Evolutionary conservation across 345 rosid species (phyloP).

Genomic region (Bretschneidera sinensis): DNA sequence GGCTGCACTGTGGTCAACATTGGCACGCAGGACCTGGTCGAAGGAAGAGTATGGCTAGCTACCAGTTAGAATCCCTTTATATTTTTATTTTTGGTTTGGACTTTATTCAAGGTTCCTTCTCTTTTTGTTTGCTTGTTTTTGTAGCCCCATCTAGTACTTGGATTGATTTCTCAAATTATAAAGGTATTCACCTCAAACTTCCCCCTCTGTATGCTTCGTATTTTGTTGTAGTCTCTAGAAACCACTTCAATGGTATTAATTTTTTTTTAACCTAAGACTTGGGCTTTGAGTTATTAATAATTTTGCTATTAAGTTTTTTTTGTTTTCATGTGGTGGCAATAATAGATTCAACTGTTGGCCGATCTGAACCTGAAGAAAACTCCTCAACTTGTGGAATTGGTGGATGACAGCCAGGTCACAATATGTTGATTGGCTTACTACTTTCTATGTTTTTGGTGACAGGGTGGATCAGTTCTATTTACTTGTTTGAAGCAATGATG

Average conservation of each 20-base stretch:
- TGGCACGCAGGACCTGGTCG: slow-evolving; percentile 86
- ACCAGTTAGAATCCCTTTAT: not conserved
- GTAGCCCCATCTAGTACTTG: slow-evolving; percentile 94
- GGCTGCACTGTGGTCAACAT: slow-evolving; percentile 98
- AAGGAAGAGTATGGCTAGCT: slow-evolving; percentile 56
- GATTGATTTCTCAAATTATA: slow-evolving; percentile 90
- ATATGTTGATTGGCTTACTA: slow-evolving; percentile 1
- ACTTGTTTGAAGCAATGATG: not conserved
- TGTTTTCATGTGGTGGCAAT: slow-evolving; percentile 18
- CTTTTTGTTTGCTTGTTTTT: slow-evolving; percentile 14
- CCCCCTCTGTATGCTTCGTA: not conserved
- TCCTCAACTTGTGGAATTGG: slow-evolving; percentile 87
- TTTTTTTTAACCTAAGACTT: not conserved
- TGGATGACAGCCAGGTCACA: slow-evolving; percentile 70
- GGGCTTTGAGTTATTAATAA: not conserved
- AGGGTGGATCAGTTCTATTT: not conserved
- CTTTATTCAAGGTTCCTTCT: slow-evolving; percentile 7
- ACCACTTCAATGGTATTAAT: not conserved
- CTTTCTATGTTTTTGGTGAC: slow-evolving; percentile 7
- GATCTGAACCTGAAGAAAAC: slow-evolving; percentile 94
- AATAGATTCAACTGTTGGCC: slow-evolving; percentile 90
- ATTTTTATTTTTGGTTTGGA: slow-evolving; percentile 12
- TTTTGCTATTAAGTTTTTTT: slow-evolving; percentile 11
- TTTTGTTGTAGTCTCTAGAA: slow-evolving; percentile 1
- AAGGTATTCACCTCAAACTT: slow-evolving; percentile 52